A percentile compares a stretch with the other conserved stretches of the same genome.
Conservation (phyloP, 345 rosid genomes). For the Salix koriyanagi region DNA sequence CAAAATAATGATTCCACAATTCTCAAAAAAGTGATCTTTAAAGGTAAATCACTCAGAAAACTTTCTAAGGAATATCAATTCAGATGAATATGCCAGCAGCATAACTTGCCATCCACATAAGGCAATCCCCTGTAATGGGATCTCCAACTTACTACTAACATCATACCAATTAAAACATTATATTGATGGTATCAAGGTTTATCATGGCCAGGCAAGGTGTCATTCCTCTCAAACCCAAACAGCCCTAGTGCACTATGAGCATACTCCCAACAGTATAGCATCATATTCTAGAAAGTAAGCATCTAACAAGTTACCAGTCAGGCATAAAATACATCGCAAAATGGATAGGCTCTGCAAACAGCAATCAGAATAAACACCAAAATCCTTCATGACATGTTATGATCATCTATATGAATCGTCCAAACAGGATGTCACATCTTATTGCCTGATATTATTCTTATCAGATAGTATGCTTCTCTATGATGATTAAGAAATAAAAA, state of each 20-base stretch:
- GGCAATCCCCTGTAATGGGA: too few species aligned
- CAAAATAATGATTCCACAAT: not conserved
- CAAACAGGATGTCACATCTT: not conserved
- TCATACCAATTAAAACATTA: not conserved
- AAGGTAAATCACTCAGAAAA: not conserved
- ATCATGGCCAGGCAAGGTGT: not conserved
- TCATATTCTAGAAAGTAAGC: not conserved
- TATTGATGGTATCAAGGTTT: not conserved
- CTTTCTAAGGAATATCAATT: not conserved
- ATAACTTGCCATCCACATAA: not conserved
- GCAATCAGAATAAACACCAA: not conserved
- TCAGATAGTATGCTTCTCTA: not conserved
- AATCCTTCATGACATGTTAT: not conserved
- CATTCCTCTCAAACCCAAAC: not conserved
- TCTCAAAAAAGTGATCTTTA: not conserved
- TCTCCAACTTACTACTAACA: not conserved
- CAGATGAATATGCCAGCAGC: not conserved
- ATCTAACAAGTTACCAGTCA: not conserved
- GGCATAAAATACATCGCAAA: not conserved
- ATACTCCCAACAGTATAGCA: not conserved
- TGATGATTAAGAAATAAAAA: not conserved
- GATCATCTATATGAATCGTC: not conserved
- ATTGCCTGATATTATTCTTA: not conserved
- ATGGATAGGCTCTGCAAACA: not conserved
- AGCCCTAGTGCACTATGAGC: not conserved